Evolutionary conservation across 2,329 filamentous ascomycete genomes (phyloP), one percentile per base, ranked within the genome.

Genomic region (Monosporascus sp.): DNA sequence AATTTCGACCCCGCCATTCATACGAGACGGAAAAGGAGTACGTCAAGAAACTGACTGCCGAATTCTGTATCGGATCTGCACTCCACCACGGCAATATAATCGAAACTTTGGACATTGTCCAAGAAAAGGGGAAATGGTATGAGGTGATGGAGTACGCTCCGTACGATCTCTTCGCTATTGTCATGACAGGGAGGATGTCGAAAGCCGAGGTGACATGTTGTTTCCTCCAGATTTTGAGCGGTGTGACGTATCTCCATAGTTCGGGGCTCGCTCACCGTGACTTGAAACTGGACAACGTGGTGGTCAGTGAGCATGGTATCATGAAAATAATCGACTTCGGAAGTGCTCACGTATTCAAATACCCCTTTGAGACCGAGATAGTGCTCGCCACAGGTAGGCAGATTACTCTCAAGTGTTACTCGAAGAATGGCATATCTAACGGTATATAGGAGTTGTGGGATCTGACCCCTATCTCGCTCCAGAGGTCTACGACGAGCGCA

Each of bases 311-410:
- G 66, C 84, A 88, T 65, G 94, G 94, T 2, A 97, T 99, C 63
- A 96, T 99, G 91, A 99, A 99, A 72, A 89, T 99, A 59, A 99
- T 99, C 65, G 94, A 99, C 70, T 99, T 99, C 72, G 94, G 94
- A 25, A 97, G 92, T 73, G 93, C 94, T 1, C 92, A 94, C 60
- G 93, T 99, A 41, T 99, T 96, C 75, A 86, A 89, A 64, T 99
- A 99, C 77, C 94, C 94, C 0, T 97, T 99, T 65, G 94, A 99
- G 72, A 91, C 86, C 59, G 90, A 90, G 50, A 84, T 92, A 53
- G 89, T 94, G 15, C 77, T 86, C 45, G 89, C 91, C 38, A 86
- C 84, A 68, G 91, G 90, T 94, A 74, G 73, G 86, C 72, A 36
- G 31, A 37, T 39, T 36, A 34, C 17, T 8, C 7, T 9, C 5